Conservation (phyloP, 805 yeast species). For the Tetrapisispora arboricola region DNA sequence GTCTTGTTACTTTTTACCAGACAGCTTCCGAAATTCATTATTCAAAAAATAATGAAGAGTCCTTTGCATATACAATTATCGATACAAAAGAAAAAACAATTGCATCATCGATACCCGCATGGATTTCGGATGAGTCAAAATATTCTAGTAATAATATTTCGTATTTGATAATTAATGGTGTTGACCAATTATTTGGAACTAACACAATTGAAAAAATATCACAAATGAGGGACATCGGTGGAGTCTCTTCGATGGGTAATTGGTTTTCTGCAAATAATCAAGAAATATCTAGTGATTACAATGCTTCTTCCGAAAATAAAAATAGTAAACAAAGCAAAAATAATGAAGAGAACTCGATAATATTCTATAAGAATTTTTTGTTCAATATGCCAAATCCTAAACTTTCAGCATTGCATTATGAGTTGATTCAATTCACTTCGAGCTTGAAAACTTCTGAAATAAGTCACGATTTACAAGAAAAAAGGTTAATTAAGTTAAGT, state of each 20-base stretch:
- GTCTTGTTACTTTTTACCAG: conserved; percentile 17
- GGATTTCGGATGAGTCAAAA: conserved; percentile 4
- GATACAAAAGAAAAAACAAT: conserved; percentile 7
- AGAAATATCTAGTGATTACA: too few relatives aligned
- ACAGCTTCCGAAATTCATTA: neutral
- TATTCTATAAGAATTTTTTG: conserved; percentile 12
- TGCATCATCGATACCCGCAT: conserved; percentile 21
- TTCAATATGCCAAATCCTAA: conserved; percentile 15
- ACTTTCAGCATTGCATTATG: conserved; percentile 19
- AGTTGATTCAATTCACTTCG: conserved; percentile 12
- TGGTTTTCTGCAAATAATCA: conserved; percentile 2
- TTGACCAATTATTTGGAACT: conserved; percentile 12
- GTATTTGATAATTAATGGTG: conserved; percentile 20
- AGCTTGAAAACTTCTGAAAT: conserved; percentile 13
- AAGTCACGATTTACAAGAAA: conserved; percentile 13
- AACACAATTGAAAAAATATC: neutral
- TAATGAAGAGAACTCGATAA: neutral
- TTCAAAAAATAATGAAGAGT: conserved; percentile 2
- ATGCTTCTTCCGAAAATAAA: too few relatives aligned
- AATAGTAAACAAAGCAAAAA: neutral
- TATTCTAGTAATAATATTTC: conserved; percentile 6
- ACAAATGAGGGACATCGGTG: conserved; percentile 3
- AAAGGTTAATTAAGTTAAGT: conserved; percentile 22
- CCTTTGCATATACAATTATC: conserved; percentile 18
- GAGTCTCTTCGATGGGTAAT: conserved; percentile 18